Conservation (phyloP, 179 eudicot genomes). For the Camellia oleifera region DNA sequence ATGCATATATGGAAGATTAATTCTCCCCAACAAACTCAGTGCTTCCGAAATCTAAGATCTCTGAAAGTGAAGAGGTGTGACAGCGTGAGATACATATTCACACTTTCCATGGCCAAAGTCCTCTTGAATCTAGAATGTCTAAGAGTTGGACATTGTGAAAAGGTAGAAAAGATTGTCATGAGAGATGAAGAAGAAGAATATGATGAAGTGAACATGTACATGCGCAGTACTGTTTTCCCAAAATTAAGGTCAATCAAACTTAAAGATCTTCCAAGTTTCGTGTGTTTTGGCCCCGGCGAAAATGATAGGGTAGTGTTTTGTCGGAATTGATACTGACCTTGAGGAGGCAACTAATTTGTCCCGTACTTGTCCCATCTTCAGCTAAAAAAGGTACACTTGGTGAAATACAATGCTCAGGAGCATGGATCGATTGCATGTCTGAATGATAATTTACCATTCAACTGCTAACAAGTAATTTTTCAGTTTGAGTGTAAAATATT, state of each 20-base stretch:
- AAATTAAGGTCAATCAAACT: neutral
- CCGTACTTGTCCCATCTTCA: no score
- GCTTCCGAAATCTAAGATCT: neutral
- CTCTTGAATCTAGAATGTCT: neutral
- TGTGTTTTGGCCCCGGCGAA: neutral
- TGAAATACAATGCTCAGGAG: no score
- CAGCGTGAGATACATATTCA: neutral
- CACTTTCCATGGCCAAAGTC: neutral
- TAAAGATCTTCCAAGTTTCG: neutral
- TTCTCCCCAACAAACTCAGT: neutral
- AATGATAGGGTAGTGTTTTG: no score
- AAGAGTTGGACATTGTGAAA: neutral
- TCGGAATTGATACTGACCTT: no score
- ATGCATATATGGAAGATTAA: neutral
- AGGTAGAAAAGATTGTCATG: neutral
- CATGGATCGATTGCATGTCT: no score
- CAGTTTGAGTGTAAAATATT: no score
- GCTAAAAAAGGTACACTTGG: no score
- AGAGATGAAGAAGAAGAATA: neutral
- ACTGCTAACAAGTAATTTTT: no score
- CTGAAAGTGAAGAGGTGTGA: neutral
- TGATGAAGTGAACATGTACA: no score
- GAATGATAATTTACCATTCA: no score
- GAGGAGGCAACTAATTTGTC: no score
- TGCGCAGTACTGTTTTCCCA: neutral